These are phyloP conservation scores for Pythium vanterpoolii DNA, from an alignment of 352 stramenopile species.

Conservation along the genomic window DNA sequence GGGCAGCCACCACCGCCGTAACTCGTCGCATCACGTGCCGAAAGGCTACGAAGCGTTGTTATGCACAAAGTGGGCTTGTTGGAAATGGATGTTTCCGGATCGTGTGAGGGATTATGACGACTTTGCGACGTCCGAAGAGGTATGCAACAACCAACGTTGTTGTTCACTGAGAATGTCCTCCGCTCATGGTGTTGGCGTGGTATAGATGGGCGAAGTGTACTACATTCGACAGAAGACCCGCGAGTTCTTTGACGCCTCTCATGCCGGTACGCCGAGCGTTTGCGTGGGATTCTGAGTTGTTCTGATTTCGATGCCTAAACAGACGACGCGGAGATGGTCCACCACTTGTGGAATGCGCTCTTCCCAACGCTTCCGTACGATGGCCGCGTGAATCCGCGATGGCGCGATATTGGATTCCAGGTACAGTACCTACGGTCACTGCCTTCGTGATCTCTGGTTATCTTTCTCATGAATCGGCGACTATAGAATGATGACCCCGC, in stretches of 20 bases:
- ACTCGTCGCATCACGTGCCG: not conserved
- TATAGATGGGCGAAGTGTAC: slow-evolving; percentile 56
- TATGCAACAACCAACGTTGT: slow-evolving; percentile 6
- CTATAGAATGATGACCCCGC: slow-evolving; percentile 54
- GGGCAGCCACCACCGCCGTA: not conserved
- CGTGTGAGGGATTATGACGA: slow-evolving; percentile 61
- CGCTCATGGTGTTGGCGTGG: not conserved
- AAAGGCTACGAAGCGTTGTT: not conserved
- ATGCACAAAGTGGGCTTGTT: slow-evolving; percentile 50
- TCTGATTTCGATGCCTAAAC: not conserved
- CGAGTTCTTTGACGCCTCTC: slow-evolving; percentile 46
- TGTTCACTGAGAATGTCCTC: not conserved
- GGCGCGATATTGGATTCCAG: slow-evolving; percentile 68
- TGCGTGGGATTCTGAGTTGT: not conserved
- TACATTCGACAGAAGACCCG: slow-evolving; percentile 51
- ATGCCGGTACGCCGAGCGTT: slow-evolving; percentile 17
- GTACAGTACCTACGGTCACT: too few species aligned
- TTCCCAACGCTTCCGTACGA: slow-evolving; percentile 67
- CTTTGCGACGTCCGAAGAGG: slow-evolving; percentile 54
- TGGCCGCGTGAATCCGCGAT: slow-evolving; percentile 56
- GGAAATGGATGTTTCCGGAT: slow-evolving; percentile 60
- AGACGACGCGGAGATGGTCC: slow-evolving; percentile 65
- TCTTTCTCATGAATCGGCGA: too few species aligned
- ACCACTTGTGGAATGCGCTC: slow-evolving; percentile 59
- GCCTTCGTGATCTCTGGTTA: too few species aligned